A percentile compares a stretch with the other conserved stretches of the same genome.
Conservation (phyloP, 257 asterid species). For the Solanum acaule region DNA sequence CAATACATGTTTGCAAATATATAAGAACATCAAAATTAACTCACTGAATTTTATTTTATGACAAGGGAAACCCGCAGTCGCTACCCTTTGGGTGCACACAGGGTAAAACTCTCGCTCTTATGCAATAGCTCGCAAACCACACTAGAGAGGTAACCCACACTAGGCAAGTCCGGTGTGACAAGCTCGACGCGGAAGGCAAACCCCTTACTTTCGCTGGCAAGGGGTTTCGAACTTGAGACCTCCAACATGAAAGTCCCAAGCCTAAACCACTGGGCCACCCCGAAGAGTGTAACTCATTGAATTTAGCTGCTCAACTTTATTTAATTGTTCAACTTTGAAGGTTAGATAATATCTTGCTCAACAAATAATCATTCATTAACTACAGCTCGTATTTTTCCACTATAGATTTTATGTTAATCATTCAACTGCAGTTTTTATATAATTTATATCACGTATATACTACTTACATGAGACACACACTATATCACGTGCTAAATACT, state of each 20-base stretch:
- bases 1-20: not conserved
- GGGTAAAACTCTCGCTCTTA: not conserved
- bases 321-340: not conserved
- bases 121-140: not conserved
- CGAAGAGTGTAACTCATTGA: not conserved
- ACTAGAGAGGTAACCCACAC: not conserved
- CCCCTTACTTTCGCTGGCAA: not conserved
- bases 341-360: not conserved
- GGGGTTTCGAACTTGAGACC: not conserved
- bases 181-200: not conserved
- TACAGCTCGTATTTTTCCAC: not conserved
- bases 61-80: not conserved
- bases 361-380: not conserved
- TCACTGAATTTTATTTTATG: no score
- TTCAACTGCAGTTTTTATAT: not conserved
- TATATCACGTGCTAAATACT: not conserved
- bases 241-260: not conserved
- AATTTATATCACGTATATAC: not conserved
- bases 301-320: not conserved
- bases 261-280: not conserved
- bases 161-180: not conserved
- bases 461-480: not conserved
- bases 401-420: not conserved
- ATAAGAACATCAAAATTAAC: no score
- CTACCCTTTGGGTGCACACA: not conserved